Base-by-base conservation (phyloP, 305 asterid species). In the Salvia sclarea region DNA sequence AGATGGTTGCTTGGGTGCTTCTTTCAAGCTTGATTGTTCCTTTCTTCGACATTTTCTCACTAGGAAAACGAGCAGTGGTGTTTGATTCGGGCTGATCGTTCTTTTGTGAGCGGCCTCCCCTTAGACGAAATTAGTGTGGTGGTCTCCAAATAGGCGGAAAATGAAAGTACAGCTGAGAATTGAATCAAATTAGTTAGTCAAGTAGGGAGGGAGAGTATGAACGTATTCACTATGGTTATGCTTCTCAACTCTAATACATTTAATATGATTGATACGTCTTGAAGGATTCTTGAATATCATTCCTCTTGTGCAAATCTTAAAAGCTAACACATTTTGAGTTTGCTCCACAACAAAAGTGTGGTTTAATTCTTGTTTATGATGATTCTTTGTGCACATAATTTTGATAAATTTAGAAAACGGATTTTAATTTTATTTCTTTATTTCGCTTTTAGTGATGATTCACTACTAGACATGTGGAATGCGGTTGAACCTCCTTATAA, bases 381-480 rank as follows among this genome's bases (percentile, higher is more conserved):
- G 48, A 58, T 13, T 58, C 56, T 10, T 50, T 28, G 9, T 13
- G 24, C n/a, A n/a, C n/a, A 63, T 12, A 11, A 7, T 37, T 20
- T 9, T n/a, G n/a, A n/a, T n/a, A n/a, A n/a, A n/a, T n/a, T n/a
- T n/a, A n/a, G n/a, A n/a, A n/a, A n/a, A n/a, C n/a, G n/a, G n/a
- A n/a, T n/a, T 13, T 20, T 22, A 10, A 10, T 35, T 20, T 55
- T 47, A 21, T 28, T 62, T 64, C 69, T 41, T 66, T 37, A 52
- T 30, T 63, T 41, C 18, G 40, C 11, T 30, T 35, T 40, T 31
- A 13, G 49, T 71, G 37, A 53, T 25, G 30, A 4, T 37, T 20
- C 8, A 3, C 17, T 9, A 35, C 12, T n/a, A 35, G 55, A n/a
- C 12, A 22, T 8, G 8, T 31, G 37, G 4, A 9, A 24, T 55